Evolutionary conservation across 768 basidiomycete species (phyloP).

Genomic region (Kondoa malvinella): DNA sequence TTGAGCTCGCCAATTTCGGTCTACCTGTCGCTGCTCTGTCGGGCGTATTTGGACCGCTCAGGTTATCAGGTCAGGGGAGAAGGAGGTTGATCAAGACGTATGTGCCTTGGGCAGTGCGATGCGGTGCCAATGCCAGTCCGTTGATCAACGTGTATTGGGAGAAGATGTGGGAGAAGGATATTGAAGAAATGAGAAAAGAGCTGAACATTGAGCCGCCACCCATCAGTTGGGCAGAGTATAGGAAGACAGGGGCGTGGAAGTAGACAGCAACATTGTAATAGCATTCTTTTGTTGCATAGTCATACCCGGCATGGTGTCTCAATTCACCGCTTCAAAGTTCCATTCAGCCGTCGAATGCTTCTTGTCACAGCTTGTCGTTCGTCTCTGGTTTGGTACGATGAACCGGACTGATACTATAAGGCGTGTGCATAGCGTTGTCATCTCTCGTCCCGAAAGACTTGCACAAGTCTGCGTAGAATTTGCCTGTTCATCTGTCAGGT

Average conservation of each 20-base stretch:
- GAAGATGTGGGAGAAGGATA: conserved; percentile 67
- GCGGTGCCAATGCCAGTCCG: conserved; percentile 55
- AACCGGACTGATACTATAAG: too few species aligned
- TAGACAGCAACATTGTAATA: background rate
- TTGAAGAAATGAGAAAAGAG: conserved; percentile 67
- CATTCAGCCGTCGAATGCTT: too few species aligned
- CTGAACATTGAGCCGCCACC: conserved; percentile 75
- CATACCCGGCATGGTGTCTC: too few species aligned
- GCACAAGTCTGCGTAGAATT: too few species aligned
- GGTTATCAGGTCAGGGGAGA: conserved; percentile 44
- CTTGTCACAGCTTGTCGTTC: too few species aligned
- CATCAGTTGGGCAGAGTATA: conserved; percentile 16
- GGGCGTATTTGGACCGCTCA: conserved; percentile 58
- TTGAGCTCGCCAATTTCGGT: conserved; percentile 81
- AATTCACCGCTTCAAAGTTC: too few species aligned
- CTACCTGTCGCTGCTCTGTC: conserved; percentile 74
- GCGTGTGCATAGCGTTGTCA: too few species aligned
- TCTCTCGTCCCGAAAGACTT: too few species aligned
- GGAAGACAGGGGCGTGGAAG: background rate
- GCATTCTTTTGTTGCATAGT: too few species aligned
- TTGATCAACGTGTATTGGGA: conserved; percentile 93
- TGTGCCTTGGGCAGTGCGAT: conserved; percentile 78
- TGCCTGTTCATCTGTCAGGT: too few species aligned
- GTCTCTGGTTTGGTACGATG: too few species aligned
- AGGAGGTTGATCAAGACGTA: conserved; percentile 56